These are phyloP conservation scores for Lichina pygmaea DNA, from an alignment of 495 filamentous ascomycete genomes.

Conservation along the genomic window DNA sequence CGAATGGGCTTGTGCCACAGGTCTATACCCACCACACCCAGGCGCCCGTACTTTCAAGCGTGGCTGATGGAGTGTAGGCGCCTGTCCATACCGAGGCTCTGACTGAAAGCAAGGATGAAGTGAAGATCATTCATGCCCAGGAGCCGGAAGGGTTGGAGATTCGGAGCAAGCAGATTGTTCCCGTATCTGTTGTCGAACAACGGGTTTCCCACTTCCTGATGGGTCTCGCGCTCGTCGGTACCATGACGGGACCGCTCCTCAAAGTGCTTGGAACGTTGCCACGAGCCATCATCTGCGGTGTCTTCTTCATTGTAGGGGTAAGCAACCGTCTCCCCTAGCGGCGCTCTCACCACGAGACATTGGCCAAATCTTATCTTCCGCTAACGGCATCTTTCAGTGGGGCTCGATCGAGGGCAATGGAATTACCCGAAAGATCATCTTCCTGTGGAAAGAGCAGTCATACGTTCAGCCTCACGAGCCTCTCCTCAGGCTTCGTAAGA, in stretches of 20 bases:
- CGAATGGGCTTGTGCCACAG: constrained; percentile 81
- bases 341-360: too few relatives aligned
- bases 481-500: constrained; percentile 28
- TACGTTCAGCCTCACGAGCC: constrained; percentile 40
- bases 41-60: constrained; percentile 7
- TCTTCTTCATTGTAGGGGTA: constrained; percentile 89
- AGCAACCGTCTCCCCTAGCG: constrained; percentile 21
- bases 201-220: constrained; percentile 67
- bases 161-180: constrained; percentile 32
- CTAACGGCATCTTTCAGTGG: too few relatives aligned
- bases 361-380: too few relatives aligned
- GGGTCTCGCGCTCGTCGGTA: constrained; percentile 59
- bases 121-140: constrained; percentile 15
- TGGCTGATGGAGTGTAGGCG: neutral
- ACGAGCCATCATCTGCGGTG: constrained; percentile 61
- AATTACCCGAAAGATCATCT: constrained; percentile 58
- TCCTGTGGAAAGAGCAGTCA: constrained; percentile 35
- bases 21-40: constrained; percentile 7
- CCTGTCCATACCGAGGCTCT: constrained; percentile 78
- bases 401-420: constrained; percentile 35
- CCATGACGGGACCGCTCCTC: constrained; percentile 69
- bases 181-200: constrained; percentile 69
- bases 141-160: constrained; percentile 24
- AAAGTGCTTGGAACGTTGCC: constrained; percentile 66
- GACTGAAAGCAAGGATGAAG: constrained; percentile 24